Evolutionary conservation across 345 rosid genomes (phyloP).

Genomic region (Carallia brachiata): DNA sequence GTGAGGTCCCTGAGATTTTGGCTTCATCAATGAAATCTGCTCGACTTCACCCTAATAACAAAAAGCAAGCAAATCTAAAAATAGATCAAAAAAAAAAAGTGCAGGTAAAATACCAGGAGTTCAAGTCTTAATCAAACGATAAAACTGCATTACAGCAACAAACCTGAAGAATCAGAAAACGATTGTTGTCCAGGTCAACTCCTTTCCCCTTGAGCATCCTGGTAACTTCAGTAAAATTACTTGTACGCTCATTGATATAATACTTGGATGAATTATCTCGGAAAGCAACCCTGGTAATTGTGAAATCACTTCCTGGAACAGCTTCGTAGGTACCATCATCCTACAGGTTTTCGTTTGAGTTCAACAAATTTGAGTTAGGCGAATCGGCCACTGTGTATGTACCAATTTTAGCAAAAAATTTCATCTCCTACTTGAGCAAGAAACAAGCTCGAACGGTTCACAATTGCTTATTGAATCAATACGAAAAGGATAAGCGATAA

Average conservation of each 20-base stretch:
- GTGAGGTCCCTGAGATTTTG: constrained; percentile 94
- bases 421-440: too few species aligned
- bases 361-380: too few species aligned
- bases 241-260: constrained; percentile 69
- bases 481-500: too few species aligned
- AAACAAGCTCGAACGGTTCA: too few species aligned
- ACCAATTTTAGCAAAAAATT: too few species aligned
- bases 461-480: too few species aligned
- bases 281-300: constrained; percentile 82
- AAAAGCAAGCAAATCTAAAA: constrained; percentile 14
- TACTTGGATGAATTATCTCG: constrained; percentile 96
- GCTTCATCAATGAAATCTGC: constrained; percentile 98
- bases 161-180: constrained; percentile 99
- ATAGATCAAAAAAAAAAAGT: background rate
- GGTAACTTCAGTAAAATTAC: constrained; percentile 97
- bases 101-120: background rate
- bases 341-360: constrained; percentile 31
- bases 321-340: constrained; percentile 80
- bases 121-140: background rate
- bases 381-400: too few species aligned
- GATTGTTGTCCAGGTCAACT: constrained; percentile 94
- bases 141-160: background rate
- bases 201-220: constrained; percentile 89
- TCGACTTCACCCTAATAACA: constrained; percentile 92
- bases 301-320: constrained; percentile 90